Evolutionary conservation across 2,329 filamentous ascomycete species (phyloP).

Genomic region (Xylariaceae sp.): DNA sequence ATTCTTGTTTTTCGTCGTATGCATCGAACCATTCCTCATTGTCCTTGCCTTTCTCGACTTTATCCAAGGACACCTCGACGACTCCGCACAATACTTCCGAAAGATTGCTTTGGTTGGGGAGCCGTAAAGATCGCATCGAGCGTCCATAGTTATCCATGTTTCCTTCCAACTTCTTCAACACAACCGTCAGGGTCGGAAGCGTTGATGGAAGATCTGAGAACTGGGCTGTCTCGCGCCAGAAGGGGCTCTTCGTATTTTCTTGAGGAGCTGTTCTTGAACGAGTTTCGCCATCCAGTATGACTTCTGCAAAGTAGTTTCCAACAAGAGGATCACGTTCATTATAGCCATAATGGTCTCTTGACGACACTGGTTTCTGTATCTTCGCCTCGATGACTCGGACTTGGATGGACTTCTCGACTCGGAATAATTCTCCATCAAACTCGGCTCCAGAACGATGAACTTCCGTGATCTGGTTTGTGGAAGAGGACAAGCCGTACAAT

Average conservation of each 20-base stretch:
- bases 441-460: slow-evolving; percentile 38
- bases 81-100: slow-evolving; percentile 60
- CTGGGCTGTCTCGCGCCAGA: slow-evolving; percentile 79
- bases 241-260: slow-evolving; percentile 66
- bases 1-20: slow-evolving; percentile 69
- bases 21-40: slow-evolving; percentile 87
- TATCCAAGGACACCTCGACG: slow-evolving; percentile 78
- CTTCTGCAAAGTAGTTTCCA: slow-evolving; percentile 74
- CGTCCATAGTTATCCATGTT: slow-evolving; percentile 44
- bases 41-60: slow-evolving; percentile 72
- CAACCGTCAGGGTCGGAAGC: slow-evolving; percentile 64
- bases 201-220: slow-evolving; percentile 69
- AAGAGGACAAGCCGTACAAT: slow-evolving; percentile 64
- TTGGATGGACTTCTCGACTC: slow-evolving; percentile 58
- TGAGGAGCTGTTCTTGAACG: slow-evolving; percentile 72
- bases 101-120: slow-evolving; percentile 40
- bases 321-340: slow-evolving; percentile 44
- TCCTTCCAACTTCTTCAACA: slow-evolving; percentile 64
- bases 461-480: slow-evolving; percentile 42
- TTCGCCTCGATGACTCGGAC: slow-evolving; percentile 61
- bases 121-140: slow-evolving; percentile 40
- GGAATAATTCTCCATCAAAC: slow-evolving; percentile 49
- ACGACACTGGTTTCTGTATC: slow-evolving; percentile 39
- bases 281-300: slow-evolving; percentile 75
- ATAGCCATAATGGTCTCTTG: slow-evolving; percentile 1